Evolutionary conservation across 2,329 filamentous ascomycete species (phyloP), one percentile per base, ranked within the genome.

Genomic region (Fusarium algeriense): DNA sequence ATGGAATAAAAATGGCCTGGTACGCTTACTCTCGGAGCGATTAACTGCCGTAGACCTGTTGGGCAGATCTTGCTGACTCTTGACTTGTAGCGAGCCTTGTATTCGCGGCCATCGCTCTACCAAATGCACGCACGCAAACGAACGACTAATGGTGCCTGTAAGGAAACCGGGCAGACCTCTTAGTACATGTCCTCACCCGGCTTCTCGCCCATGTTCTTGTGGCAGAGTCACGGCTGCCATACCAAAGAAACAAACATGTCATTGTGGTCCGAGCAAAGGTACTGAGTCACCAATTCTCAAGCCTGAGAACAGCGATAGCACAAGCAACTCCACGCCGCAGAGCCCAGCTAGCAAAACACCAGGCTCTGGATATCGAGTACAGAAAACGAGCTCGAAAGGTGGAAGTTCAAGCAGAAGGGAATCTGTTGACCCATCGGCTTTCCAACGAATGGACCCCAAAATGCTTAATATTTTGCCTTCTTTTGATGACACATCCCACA

Each of bases 21-120:
- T 93, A 87, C 76, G 90, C 84, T 60, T 40, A 17, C 17, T 37
- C 23, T 46, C 34, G 45, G 40, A 15, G 23, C 46, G 14, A 11
- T 32, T 41, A 30, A 43, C 30, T 41, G 44, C 40, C 28, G 26
- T 40, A 43, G 63, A 20, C 35, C 20, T 46, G 11, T 7, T 48
- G 30, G n/a, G 43, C 10, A 45, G 30, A 49, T 30, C 34, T 54
- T 37, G 45, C 73, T 76, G 32, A 76, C 67, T 41, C 12, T 52
- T 34, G n/a, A 38, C 53, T 52, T 48, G 30, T 58, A 93, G 91
- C 81, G 89, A 89, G 84, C 91, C 91, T 77, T 93, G 91, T 79
- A 93, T 93, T 74, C 89, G 91, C 76, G 91, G 91, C 61, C 91
- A 93, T 80, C 89, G 91, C 75, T 93, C 91, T 34, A 92, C 91